Base-by-base conservation (phyloP, 352 stramenopile genomes). In the Phytopythium helicoides region DNA sequence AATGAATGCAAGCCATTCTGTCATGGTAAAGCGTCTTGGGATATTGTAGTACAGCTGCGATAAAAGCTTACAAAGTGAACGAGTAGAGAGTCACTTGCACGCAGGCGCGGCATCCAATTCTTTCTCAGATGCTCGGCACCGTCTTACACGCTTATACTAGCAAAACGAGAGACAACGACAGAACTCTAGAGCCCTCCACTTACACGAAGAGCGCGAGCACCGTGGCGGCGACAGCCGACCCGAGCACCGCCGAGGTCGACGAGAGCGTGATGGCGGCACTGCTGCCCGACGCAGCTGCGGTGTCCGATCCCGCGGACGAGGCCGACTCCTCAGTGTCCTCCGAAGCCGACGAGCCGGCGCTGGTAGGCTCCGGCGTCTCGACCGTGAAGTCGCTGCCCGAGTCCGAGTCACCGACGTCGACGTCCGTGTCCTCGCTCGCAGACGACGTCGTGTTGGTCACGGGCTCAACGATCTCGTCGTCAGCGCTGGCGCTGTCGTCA, bases 371-470 rank as follows among this genome's bases (percentile, higher is more conserved):
- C 39, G 59, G 52, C 7, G 56, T 66, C 56, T 66, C 52, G 31
- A 69, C 63, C 25, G 18, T 51, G 36, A 58, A 31, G 46, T 67
- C 49, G 47, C 61, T 69, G 56, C 61, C 61, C 25, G 61, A 69
- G 40, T 53, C 34, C 47, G 61, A 69, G 37, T 66, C 61, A 26
- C 61, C 61, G 11, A 69, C 61, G 15, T 48, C 60, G 14, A 59
- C 52, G 35, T 69, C 61, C 22, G 49, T 34, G 41, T 65, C 52
- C 6, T 47, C 51, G 47, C 58, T 68, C 23, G 50, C 47, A 7
- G 67, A 71, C 12, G 67, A 71, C n/a, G 53, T 64, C 44, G 53
- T 53, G 64, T 66, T 62, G 28, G 47, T 9, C 26, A 35, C 47
- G 10, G 56, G 54, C 31, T 47, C 59, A 23, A 70, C 57, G 26